Base-by-base conservation (phyloP, 2,329 filamentous ascomycete species). In the Trichoderma sp. region DNA sequence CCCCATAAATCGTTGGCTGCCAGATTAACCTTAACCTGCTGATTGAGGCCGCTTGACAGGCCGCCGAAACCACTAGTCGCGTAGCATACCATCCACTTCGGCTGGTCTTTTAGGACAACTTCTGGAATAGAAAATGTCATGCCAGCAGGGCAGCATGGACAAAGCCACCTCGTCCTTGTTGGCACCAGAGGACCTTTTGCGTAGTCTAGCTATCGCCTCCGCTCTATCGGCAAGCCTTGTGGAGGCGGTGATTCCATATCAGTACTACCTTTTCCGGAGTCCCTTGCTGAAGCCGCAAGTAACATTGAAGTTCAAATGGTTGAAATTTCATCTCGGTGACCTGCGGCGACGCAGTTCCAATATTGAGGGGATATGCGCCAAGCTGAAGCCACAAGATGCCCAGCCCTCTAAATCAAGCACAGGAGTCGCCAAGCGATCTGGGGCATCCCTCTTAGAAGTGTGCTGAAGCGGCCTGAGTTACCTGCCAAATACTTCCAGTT, bases 401-500 rank as follows among this genome's bases (percentile, higher is more conserved):
- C 35, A 56, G 27, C 19, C 13, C 27, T 16, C 59, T 13, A 62
- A 43, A 33, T 52, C n/a, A 31, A 37, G 2, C 37, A 19, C 21
- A 24, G 21, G 37, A 29, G n/a, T 64, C 21, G 61, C 61, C 61
- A 40, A 55, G 61, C 53, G 61, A 55, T 64, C 49, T 40, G 61
- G 31, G 40, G 49, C 61, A 40, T 64, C 47, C 33, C 31, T 57
- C 24, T 31, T 35, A 47, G 13, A 31, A 19, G 35, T 33, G 37
- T 19, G 35, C 62, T 19, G 37, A 65, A 52, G 43, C 19, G 52
- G 16, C 24, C 52, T 27, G 24, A n/a, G 19, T 56, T 56, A 33
- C 19, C 35, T 56, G 35, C 35, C 52, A 31, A 56, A 64, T 55
- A 21, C 47, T 55, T 57, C 52, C 56, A 24, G 27, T n/a, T 65